Conservation (phyloP, 129 eudicot genomes). For the Pulicaria dysenterica region DNA sequence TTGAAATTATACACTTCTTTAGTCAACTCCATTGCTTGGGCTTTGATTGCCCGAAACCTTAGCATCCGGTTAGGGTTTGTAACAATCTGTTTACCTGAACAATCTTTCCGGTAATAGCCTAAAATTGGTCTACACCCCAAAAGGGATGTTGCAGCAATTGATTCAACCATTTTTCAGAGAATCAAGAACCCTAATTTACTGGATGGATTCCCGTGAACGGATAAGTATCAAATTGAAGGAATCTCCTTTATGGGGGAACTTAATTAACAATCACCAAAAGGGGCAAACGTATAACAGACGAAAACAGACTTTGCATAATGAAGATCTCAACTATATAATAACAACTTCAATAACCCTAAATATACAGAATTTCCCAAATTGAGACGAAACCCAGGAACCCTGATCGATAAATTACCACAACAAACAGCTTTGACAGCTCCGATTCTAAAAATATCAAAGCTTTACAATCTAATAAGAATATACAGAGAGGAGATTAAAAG, state of each 20-base stretch:
- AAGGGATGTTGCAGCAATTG: slow-evolving; percentile 68
- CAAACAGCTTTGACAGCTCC: not conserved
- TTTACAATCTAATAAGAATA: slow-evolving; percentile 9
- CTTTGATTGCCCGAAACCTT: slow-evolving; percentile 45
- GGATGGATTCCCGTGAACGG: slow-evolving; percentile 14
- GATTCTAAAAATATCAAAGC: not conserved
- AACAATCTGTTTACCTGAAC: slow-evolving; percentile 35
- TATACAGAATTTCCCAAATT: slow-evolving; percentile 5
- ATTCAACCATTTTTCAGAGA: slow-evolving; percentile 65
- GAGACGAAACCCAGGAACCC: slow-evolving; percentile 30
- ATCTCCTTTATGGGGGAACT: slow-evolving; percentile 30
- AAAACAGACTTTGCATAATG: slow-evolving; percentile 13
- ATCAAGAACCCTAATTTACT: slow-evolving; percentile 26
- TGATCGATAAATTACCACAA: slow-evolving; percentile 12
- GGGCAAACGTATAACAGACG: slow-evolving; percentile 24
- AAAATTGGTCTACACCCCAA: slow-evolving; percentile 50
- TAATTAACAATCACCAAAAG: slow-evolving; percentile 24
- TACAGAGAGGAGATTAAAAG: slow-evolving; percentile 4
- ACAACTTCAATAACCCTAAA: slow-evolving; percentile 28
- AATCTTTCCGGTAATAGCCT: slow-evolving; percentile 40
- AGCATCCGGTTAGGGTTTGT: slow-evolving; percentile 21
- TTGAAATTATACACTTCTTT: slow-evolving; percentile 59
- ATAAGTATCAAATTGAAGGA: slow-evolving; percentile 19
- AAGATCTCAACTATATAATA: slow-evolving; percentile 48
- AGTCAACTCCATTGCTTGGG: slow-evolving; percentile 82